Conservation (phyloP, 1,139 yeast genomes). For the Yamadazyma songkhlaensis region DNA sequence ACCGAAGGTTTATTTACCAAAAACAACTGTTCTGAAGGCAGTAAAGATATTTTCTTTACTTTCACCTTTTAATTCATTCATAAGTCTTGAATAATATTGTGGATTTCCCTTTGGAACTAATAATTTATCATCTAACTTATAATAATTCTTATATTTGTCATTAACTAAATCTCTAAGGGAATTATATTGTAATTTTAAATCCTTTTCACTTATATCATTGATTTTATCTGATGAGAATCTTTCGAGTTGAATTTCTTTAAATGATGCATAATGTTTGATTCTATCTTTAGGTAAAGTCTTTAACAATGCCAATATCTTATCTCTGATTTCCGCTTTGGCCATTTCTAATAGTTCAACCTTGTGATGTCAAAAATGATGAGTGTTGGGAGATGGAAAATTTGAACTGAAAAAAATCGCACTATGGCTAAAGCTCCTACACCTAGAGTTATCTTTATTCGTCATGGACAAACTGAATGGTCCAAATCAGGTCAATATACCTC, state of each 20-base stretch:
- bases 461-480: constrained; percentile 95
- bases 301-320: constrained; percentile 38
- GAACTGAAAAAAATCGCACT: not conserved
- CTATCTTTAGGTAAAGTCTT: constrained; percentile 61
- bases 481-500: constrained; percentile 91
- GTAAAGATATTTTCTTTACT: constrained; percentile 61
- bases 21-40: constrained; percentile 66
- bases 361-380: not conserved
- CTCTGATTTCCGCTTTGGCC: constrained; percentile 25
- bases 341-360: constrained; percentile 2
- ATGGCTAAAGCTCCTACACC: constrained; percentile 47
- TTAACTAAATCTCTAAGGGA: constrained; percentile 57
- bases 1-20: constrained; percentile 49
- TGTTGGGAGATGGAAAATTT: not conserved
- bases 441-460: constrained; percentile 77
- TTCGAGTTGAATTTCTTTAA: constrained; percentile 61
- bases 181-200: constrained; percentile 57
- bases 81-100: constrained; percentile 65
- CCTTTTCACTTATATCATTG: constrained; percentile 37
- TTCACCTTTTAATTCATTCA: constrained; percentile 73
- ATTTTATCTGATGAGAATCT: constrained; percentile 38
- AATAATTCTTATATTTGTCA: constrained; percentile 63
- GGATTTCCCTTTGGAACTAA: constrained; percentile 82
- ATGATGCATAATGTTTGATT: constrained; percentile 63
- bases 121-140: constrained; percentile 63